Conservation (phyloP, 352 stramenopile genomes). For the Pythium periplocum region DNA sequence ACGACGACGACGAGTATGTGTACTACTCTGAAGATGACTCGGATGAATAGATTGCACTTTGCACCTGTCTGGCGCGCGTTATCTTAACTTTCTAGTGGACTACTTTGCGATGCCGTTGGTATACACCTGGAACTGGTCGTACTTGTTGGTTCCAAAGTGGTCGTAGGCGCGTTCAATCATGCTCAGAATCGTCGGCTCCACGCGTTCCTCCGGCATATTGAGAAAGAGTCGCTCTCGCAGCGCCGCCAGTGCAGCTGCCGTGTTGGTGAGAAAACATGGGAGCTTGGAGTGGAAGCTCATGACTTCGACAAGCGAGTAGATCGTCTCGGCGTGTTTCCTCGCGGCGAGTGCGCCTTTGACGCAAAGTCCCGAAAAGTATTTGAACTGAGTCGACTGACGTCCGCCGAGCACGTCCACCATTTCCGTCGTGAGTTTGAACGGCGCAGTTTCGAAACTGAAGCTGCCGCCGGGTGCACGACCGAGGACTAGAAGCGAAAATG, state of each 20-base stretch:
- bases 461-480: slow-evolving; percentile 84
- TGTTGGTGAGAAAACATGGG: slow-evolving; percentile 52
- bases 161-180: slow-evolving; percentile 94
- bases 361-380: slow-evolving; percentile 93
- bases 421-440: slow-evolving; percentile 96
- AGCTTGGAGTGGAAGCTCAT: slow-evolving; percentile 86
- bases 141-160: slow-evolving; percentile 95
- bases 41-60: background rate
- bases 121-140: slow-evolving; percentile 93
- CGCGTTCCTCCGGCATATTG: slow-evolving; percentile 54
- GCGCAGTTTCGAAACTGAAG: slow-evolving; percentile 94
- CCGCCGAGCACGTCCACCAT: slow-evolving; percentile 95
- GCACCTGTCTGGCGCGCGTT: no score
- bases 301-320: slow-evolving; percentile 95
- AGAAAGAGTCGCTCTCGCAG: slow-evolving; percentile 70
- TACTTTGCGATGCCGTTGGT: slow-evolving; percentile 89
- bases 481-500: slow-evolving; percentile 35
- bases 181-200: slow-evolving; percentile 66
- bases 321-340: slow-evolving; percentile 89
- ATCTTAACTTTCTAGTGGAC: background rate
- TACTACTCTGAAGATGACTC: slow-evolving; percentile 17
- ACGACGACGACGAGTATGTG: slow-evolving; percentile 15
- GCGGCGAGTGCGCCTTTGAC: slow-evolving; percentile 91
- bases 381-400: slow-evolving; percentile 86
- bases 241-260: slow-evolving; percentile 27